Evolutionary conservation across 371 early-diverging fungal genomes (phyloP).

Genomic region (Lichtheimia ornata): DNA sequence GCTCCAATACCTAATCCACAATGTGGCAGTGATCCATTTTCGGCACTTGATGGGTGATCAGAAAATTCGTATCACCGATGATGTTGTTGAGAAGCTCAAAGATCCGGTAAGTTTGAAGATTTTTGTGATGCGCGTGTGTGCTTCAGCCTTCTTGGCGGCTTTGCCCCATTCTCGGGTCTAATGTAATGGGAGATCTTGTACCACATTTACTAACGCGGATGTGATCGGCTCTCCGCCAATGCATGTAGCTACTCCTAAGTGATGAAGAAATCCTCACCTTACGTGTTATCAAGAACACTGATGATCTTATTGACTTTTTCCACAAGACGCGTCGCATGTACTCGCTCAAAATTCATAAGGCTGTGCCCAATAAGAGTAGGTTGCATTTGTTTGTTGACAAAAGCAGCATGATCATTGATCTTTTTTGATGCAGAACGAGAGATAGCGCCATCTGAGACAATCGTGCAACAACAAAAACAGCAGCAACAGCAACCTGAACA

Average conservation of each 20-base stretch:
- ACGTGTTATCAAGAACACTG: conserved; percentile 27
- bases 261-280: conserved; percentile 26
- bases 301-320: conserved; percentile 47
- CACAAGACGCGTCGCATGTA: conserved; percentile 36
- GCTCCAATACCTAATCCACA: neutral
- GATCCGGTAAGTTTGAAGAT: conserved; percentile 27
- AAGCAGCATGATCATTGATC: neutral
- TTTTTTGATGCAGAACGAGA: neutral
- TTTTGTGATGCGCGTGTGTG: too few relatives aligned
- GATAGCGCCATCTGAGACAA: neutral
- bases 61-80: conserved; percentile 34
- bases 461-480: neutral
- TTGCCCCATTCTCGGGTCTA: too few relatives aligned
- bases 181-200: too few relatives aligned
- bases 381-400: neutral
- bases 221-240: too few relatives aligned
- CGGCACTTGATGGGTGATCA: conserved; percentile 44
- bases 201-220: too few relatives aligned
- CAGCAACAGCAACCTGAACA: conserved; percentile 3
- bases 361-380: conserved; percentile 23
- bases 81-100: conserved; percentile 22
- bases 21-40: conserved; percentile 41
- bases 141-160: too few relatives aligned
- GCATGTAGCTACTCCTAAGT: conserved; percentile 33
- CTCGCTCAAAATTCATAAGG: conserved; percentile 47